phyloP scores from a whole-genome alignment of 148 eudicot species.

The Rhododendron vialii region DNA sequence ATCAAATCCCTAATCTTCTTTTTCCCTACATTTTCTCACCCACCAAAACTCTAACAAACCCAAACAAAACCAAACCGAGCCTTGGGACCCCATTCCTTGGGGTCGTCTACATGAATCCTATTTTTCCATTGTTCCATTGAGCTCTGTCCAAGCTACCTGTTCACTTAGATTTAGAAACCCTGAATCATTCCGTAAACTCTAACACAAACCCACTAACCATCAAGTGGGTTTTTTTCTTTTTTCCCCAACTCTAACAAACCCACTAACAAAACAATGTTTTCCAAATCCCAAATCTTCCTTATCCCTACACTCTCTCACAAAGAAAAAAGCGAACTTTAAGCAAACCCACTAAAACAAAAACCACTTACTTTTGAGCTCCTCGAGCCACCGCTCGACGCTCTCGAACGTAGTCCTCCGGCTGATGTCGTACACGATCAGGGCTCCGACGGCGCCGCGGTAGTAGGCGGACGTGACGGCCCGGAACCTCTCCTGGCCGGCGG shows the following conservation, averaged over 20 bases:
- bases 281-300: too few relatives aligned
- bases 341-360: neutral
- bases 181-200: too few relatives aligned
- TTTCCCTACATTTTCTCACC: neutral
- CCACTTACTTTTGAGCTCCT: conserved; percentile 53
- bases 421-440: conserved; percentile 60
- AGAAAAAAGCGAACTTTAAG: neutral
- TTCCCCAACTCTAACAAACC: neutral
- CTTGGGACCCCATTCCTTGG: too few relatives aligned
- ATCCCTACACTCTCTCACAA: neutral
- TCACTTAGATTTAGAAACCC: too few relatives aligned
- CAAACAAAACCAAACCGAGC: too few relatives aligned
- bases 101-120: too few relatives aligned
- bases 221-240: too few relatives aligned
- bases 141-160: too few relatives aligned
- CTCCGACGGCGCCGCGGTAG: conserved; percentile 72
- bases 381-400: conserved; percentile 53
- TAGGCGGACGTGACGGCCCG: conserved; percentile 75
- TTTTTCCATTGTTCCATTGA: too few relatives aligned
- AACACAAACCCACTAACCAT: neutral
- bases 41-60: neutral
- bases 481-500: conserved; percentile 67
- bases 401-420: conserved; percentile 51
- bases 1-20: neutral
- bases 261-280: neutral